These are phyloP conservation scores for Magnolia sinica DNA, from an alignment of 164 flowering plant genomes.

Conservation along the genomic window DNA sequence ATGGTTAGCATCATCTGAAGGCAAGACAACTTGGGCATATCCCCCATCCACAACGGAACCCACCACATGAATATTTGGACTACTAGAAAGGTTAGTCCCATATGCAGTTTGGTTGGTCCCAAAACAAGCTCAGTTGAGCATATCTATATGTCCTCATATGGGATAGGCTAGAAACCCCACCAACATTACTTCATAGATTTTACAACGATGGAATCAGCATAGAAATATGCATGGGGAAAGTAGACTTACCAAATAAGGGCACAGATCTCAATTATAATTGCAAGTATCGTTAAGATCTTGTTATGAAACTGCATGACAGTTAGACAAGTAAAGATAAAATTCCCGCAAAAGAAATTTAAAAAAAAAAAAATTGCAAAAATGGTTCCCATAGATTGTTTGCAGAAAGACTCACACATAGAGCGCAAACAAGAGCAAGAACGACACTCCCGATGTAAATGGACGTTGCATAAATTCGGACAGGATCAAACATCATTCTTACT, in stretches of 20 bases:
- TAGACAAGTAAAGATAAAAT: neutral
- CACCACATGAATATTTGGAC: neutral
- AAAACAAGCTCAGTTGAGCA: neutral
- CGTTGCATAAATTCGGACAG: conserved; percentile 73
- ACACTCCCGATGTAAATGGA: conserved; percentile 66
- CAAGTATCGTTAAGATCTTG: conserved; percentile 75
- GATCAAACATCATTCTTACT: conserved; percentile 79
- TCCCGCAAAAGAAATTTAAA: neutral
- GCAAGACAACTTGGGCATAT: no score
- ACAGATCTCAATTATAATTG: conserved; percentile 75
- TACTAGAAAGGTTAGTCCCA: neutral
- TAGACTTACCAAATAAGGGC: conserved; percentile 81
- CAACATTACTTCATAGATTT: neutral
- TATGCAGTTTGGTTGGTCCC: neutral
- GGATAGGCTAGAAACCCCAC: neutral
- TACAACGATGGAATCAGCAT: neutral
- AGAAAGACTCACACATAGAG: conserved; percentile 61
- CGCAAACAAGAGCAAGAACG: conserved; percentile 67
- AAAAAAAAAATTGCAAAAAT: neutral
- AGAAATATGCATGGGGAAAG: neutral
- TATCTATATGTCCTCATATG: neutral
- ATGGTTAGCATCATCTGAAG: no score
- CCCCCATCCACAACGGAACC: neutral
- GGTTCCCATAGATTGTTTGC: neutral
- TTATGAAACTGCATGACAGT: conserved; percentile 69